Conservation (phyloP, 2,329 filamentous ascomycete species). For the Chaetomium sp. region DNA sequence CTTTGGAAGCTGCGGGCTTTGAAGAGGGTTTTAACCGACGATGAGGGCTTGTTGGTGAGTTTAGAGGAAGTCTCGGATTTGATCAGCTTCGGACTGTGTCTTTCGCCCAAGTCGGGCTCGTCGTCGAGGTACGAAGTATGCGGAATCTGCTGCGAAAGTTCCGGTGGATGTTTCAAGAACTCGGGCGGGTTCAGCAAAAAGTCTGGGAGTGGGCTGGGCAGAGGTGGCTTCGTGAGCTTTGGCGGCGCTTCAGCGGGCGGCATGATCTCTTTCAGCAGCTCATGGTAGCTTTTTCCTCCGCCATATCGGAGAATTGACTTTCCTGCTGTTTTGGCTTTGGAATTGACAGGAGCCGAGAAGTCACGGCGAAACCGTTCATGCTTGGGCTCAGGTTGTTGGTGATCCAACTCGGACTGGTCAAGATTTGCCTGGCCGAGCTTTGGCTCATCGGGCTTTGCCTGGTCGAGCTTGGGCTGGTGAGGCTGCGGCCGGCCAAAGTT, state of each 20-base stretch:
- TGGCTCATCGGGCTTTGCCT: too few relatives aligned
- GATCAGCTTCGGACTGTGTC: background rate
- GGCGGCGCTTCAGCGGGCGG: background rate
- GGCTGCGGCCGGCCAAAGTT: too few relatives aligned
- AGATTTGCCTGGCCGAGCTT: too few relatives aligned
- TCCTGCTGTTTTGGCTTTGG: too few relatives aligned
- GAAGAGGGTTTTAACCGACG: background rate
- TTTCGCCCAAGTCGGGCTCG: background rate
- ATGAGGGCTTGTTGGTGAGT: background rate
- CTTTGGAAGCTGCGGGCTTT: too few relatives aligned
- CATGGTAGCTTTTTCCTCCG: background rate
- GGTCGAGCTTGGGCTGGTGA: too few relatives aligned
- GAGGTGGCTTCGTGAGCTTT: background rate
- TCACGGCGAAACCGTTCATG: too few relatives aligned
- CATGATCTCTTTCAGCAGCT: background rate
- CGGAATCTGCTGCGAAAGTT: slow-evolving; percentile 1
- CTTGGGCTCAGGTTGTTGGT: too few relatives aligned
- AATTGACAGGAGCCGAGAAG: too few relatives aligned
- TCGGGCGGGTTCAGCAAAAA: background rate
- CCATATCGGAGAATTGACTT: background rate
- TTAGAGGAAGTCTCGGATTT: background rate
- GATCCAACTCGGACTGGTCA: too few relatives aligned
- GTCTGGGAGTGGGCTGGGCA: background rate
- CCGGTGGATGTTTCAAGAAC: background rate
- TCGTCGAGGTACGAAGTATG: background rate